Evolutionary conservation across 768 basidiomycete genomes (phyloP), one percentile per base, ranked within the genome.

Genomic region (Flagelloscypha sp.): DNA sequence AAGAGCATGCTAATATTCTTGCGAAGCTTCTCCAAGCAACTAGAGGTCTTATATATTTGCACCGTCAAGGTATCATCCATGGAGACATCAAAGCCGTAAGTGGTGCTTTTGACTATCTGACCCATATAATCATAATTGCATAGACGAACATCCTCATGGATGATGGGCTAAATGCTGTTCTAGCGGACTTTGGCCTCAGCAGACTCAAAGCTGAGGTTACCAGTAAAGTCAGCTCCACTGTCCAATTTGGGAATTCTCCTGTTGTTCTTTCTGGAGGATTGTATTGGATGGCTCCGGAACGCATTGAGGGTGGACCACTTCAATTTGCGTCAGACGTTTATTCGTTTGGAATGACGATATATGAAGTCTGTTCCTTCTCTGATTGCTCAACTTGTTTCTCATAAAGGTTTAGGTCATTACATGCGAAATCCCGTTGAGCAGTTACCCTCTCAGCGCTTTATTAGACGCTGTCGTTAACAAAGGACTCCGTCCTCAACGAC

Each of bases 241-340:
- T 29, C n/a, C 13, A 33, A 7, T n/a, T n/a, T n/a, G n/a, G 12
- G 21, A 11, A 10, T 33, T 5, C n/a, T n/a, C n/a, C n/a, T n/a
- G n/a, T n/a, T n/a, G n/a, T n/a, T n/a, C 36, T 29, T 13, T 13
- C 35, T 6, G 53, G 54, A 5, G 50, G 50, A 16, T 45, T 44
- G 12, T 48, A 56, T 35, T 56, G 54, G 53, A 54, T 54, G 54
- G 45, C 52, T 5, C 52, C 54, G 0, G 52, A 55, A 37, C 29
- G 44, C 5, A 38, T 55, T 19, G 22, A 30, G 11, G 54, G 54
- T 12, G 38, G 37, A 6, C 38, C 33, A 1, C 37, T 44, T 17
- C 35, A 37, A 25, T 22, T 32, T 5, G 38, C 46, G 2, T 46
- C 40, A n/a, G 52, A 56, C 17, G 42, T 53, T 12, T 55, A 55